Evolutionary conservation across 768 basidiomycete species (phyloP), one percentile per base, ranked within the genome.

Genomic region (Glaciozyma martinii): DNA sequence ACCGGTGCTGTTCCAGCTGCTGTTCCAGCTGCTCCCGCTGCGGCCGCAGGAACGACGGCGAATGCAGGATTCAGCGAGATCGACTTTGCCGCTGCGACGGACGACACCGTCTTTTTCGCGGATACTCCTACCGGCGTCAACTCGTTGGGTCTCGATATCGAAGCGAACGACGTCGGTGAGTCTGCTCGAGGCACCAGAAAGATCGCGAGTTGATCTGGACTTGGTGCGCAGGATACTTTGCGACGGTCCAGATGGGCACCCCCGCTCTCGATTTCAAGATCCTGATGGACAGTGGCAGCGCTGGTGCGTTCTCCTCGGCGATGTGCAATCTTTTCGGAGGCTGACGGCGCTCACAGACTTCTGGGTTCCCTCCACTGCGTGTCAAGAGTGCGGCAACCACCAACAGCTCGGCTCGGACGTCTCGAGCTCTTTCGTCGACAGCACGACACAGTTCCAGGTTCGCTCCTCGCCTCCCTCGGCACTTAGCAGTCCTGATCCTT

Each of bases 281-380:
- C 59, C 78, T 87, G 25, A 84, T 87, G 82, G 86, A 87, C 74
- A 84, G 83, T 40, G 86, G 86, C 33, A 84, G 82, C 18, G 83
- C 85, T 15, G 86, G 87, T 75, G 75, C 83, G 44, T 86, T 85
- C 10, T 13, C 12, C 84, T 84, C 85, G 37, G 61, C 69, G 27
- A 3, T 7, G 37, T 40, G 37, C 37, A 13, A 13, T 40, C 10
- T 40, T 5, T 13, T 8, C 10, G 37, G 37, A 12, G 10, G 37
- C 12, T 40, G 37, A 40, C 5, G 37, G 15, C 10, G 37, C 3
- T 56, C 7, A 3, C 58, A 63, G 66, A 67, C 32, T 68, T 68
- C 55, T 61, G 63, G 63, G 47, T 62, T 12, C 60, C 63, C 25
- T 64, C 59, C 6, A 42, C 59, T 9, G 13, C 33, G 9, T 66